Percentiles rank a stretch among this genome's conserved stretches.
Evolutionary conservation across 495 filamentous ascomycete genomes (phyloP).

Genomic region (Aspergillus affinis): DNA sequence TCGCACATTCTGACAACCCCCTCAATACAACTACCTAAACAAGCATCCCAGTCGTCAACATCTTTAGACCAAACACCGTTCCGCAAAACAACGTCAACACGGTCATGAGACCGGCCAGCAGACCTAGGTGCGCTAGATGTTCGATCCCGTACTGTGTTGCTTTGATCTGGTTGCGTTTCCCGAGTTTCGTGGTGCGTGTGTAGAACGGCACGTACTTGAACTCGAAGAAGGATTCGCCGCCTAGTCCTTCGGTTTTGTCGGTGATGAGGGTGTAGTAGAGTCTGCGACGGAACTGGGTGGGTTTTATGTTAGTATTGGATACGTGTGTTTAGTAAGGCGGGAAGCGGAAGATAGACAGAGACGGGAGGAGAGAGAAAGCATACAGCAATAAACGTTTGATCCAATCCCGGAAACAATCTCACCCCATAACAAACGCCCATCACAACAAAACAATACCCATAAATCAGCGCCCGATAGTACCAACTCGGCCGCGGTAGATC

Average conservation of each 20-base stretch:
- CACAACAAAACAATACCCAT: slow-evolving; percentile 69
- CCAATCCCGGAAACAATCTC: slow-evolving; percentile 56
- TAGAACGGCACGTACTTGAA: slow-evolving; percentile 65
- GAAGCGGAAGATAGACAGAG: background rate
- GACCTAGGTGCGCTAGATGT: slow-evolving; percentile 28
- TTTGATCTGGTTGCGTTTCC: slow-evolving; percentile 27
- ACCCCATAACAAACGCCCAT: slow-evolving; percentile 53
- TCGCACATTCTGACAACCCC: background rate
- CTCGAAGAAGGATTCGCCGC: slow-evolving; percentile 56
- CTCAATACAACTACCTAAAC: background rate
- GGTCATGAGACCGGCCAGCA: slow-evolving; percentile 25
- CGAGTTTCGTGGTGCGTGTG: slow-evolving; percentile 32
- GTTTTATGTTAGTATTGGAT: background rate
- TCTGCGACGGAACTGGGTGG: slow-evolving; percentile 43
- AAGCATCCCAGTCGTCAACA: slow-evolving; percentile 20
- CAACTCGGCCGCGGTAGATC: slow-evolving; percentile 54
- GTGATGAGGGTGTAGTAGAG: slow-evolving; percentile 55
- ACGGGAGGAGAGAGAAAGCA: slow-evolving; percentile 12
- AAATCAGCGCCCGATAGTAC: slow-evolving; percentile 60
- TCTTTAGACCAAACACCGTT: slow-evolving; percentile 21
- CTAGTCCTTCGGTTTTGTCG: slow-evolving; percentile 55
- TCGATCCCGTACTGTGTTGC: slow-evolving; percentile 30
- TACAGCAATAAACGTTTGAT: slow-evolving; percentile 55
- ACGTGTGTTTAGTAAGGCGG: background rate
- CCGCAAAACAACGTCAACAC: slow-evolving; percentile 22